Evolutionary conservation across 441 rosid genomes (phyloP).

Genomic region (Melastoma candidum): DNA sequence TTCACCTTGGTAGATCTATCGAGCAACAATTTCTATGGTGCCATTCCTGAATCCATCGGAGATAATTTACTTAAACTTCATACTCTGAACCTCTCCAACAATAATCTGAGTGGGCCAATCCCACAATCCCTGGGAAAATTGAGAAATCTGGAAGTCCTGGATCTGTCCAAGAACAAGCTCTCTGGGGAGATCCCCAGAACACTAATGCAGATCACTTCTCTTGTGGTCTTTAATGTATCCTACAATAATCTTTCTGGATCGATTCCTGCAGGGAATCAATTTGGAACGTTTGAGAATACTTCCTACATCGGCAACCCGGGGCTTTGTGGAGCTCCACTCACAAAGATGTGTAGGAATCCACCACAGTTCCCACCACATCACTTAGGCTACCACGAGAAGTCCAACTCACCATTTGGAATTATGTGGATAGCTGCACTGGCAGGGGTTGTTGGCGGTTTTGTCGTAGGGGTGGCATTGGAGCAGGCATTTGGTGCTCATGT

Average conservation of each 20-base stretch:
- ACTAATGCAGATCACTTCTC: constrained; percentile 3
- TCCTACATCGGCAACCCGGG: neutral
- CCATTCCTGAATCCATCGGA: too few species aligned
- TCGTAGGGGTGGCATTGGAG: too few species aligned
- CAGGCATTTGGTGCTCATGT: too few species aligned
- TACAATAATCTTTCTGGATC: constrained; percentile 3
- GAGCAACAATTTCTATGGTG: too few species aligned
- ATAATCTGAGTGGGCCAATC: constrained; percentile 6
- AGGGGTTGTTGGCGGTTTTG: too few species aligned
- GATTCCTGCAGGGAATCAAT: constrained; percentile 5
- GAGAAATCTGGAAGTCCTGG: constrained; percentile 3
- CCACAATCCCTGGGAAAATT: neutral
- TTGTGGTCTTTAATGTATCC: neutral
- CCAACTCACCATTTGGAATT: too few species aligned
- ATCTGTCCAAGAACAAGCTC: constrained; percentile 2
- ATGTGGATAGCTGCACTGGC: too few species aligned
- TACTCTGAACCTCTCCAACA: too few species aligned
- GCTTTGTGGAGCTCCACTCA: constrained; percentile 2
- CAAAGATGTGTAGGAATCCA: neutral
- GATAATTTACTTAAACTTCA: too few species aligned
- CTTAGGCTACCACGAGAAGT: too few species aligned
- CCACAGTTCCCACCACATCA: too few species aligned
- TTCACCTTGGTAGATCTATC: too few species aligned
- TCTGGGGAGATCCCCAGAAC: constrained; percentile 5
- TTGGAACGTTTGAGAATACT: constrained; percentile 6